Percentiles rank a stretch among this genome's conserved stretches.
Evolutionary conservation across 1,284 basidiomycete species (phyloP).

Genomic region (Apiotrichum sp.): DNA sequence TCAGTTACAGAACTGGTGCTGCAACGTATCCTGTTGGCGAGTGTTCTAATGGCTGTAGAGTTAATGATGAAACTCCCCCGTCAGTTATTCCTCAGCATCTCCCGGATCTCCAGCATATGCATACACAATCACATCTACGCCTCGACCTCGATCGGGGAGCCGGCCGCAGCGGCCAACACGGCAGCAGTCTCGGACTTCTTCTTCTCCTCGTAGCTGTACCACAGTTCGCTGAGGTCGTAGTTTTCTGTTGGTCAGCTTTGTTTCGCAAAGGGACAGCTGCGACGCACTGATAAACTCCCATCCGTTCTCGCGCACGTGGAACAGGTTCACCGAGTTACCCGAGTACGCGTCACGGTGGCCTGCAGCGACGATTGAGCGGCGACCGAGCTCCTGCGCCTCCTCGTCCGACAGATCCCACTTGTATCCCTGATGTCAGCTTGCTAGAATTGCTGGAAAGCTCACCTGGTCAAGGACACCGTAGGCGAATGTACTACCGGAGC

Average conservation of each 20-base stretch:
- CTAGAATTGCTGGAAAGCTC: background rate
- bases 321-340: conserved; percentile 93
- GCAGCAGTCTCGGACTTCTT: conserved; percentile 36
- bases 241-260: conserved; percentile 29
- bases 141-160: conserved; percentile 26
- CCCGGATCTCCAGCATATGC: conserved; percentile 10
- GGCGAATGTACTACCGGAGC: conserved; percentile 95
- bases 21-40: no score
- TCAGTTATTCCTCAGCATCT: no score
- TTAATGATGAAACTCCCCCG: no score
- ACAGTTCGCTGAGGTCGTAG: conserved; percentile 47
- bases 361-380: conserved; percentile 93
- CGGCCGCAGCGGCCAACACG: conserved; percentile 15
- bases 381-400: conserved; percentile 90
- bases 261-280: background rate
- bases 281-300: conserved; percentile 83
- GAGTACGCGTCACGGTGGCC: conserved; percentile 98
- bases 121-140: conserved; percentile 32
- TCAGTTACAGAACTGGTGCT: no score
- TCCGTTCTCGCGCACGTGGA: conserved; percentile 88
- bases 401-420: conserved; percentile 88
- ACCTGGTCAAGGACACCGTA: conserved; percentile 95
- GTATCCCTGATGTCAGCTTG: conserved; percentile 56
- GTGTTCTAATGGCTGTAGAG: no score
- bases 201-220: conserved; percentile 48